phyloP scores from a whole-genome alignment of 2,329 filamentous ascomycete species.

The Xenoacremonium recifei region DNA sequence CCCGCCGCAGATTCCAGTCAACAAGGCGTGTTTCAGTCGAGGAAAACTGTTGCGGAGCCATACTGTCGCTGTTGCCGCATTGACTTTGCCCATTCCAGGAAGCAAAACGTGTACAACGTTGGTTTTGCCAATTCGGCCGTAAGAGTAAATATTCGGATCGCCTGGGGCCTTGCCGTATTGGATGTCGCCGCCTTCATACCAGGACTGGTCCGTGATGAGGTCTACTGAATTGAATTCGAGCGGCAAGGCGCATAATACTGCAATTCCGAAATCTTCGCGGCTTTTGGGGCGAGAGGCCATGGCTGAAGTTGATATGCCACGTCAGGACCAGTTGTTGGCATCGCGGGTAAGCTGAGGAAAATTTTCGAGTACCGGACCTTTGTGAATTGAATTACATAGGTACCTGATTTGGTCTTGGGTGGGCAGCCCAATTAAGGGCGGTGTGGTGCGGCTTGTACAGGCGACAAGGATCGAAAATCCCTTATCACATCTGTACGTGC shows the following conservation, averaged over 20 bases:
- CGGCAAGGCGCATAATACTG: conserved; percentile 2
- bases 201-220: conserved; percentile 1
- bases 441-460: too few species aligned
- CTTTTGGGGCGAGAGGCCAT: too few species aligned
- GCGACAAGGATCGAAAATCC: too few species aligned
- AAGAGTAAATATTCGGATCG: background rate
- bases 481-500: too few species aligned
- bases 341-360: too few species aligned
- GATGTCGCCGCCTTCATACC: conserved; percentile 1
- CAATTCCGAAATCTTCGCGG: background rate
- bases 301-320: too few species aligned
- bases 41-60: conserved; percentile 25
- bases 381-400: too few species aligned
- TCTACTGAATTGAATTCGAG: background rate
- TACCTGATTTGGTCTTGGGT: too few species aligned
- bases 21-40: conserved; percentile 26
- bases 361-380: too few species aligned
- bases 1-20: conserved; percentile 35
- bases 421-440: too few species aligned
- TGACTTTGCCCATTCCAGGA: background rate
- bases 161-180: background rate
- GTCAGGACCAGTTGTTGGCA: too few species aligned
- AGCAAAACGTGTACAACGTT: conserved; percentile 1
- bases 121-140: conserved; percentile 1
- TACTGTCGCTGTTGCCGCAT: conserved; percentile 16